Evolutionary conservation across 1,284 basidiomycete species (phyloP).

Genomic region (Chiua sp.): DNA sequence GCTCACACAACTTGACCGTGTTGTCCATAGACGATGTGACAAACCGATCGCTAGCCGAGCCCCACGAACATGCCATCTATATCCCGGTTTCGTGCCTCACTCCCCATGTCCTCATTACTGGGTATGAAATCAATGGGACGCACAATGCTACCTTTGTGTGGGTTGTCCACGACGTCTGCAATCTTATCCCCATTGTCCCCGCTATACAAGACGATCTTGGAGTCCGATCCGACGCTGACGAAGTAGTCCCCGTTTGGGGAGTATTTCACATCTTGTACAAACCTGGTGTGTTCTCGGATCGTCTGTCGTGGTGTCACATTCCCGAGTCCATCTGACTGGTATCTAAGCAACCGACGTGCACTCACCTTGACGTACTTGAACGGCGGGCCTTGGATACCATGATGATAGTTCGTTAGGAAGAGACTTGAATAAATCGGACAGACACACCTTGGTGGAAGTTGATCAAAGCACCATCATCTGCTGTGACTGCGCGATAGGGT

Average conservation of each 20-base stretch:
- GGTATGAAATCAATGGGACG: constrained; percentile 36
- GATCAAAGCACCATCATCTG: constrained; percentile 84
- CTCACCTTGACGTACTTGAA: constrained; percentile 88
- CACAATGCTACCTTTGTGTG: constrained; percentile 81
- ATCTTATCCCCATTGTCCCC: constrained; percentile 88
- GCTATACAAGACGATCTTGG: constrained; percentile 91
- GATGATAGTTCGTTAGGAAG: neutral
- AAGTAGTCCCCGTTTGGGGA: constrained; percentile 85
- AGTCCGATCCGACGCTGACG: constrained; percentile 91
- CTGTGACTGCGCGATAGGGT: constrained; percentile 91
- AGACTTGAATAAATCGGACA: neutral
- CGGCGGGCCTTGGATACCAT: constrained; percentile 63
- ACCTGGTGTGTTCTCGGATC: constrained; percentile 92
- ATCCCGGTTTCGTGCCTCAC: neutral
- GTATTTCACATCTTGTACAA: constrained; percentile 93
- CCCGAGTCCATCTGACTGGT: neutral
- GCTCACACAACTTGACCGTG: constrained; percentile 85
- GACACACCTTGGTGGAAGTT: constrained; percentile 77
- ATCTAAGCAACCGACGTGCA: constrained; percentile 3
- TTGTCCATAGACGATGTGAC: constrained; percentile 90
- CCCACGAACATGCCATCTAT: constrained; percentile 83
- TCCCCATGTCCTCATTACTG: neutral
- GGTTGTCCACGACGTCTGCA: constrained; percentile 65
- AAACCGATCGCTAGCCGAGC: constrained; percentile 73
- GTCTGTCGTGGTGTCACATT: constrained; percentile 46